phyloP scores from a whole-genome alignment of 1,284 basidiomycete species.

The Spongiforma sp. region DNA sequence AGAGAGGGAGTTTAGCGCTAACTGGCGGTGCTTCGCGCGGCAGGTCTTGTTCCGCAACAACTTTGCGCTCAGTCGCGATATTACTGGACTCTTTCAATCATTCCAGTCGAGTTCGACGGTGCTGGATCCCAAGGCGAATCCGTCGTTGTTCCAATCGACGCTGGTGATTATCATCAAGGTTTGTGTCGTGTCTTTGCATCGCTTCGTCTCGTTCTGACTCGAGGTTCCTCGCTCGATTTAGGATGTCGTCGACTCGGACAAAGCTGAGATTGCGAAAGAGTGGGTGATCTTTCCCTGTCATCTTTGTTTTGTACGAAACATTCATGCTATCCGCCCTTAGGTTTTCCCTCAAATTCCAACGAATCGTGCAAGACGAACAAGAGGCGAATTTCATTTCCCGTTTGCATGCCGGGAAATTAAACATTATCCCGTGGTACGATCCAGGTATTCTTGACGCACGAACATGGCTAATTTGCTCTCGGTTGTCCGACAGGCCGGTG shows the following conservation, averaged over 20 bases:
- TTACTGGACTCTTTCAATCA: constrained; percentile 63
- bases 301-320: background rate
- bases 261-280: constrained; percentile 59
- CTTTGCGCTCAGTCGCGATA: constrained; percentile 62
- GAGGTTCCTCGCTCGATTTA: no score
- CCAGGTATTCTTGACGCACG: no score
- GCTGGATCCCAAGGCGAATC: constrained; percentile 61
- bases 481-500: constrained; percentile 48
- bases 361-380: constrained; percentile 62
- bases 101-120: constrained; percentile 66
- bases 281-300: constrained; percentile 30
- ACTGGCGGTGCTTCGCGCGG: no score
- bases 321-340: no score
- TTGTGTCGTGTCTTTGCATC: no score
- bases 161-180: constrained; percentile 69
- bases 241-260: constrained; percentile 65
- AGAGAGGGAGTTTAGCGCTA: no score
- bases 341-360: constrained; percentile 57
- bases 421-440: constrained; percentile 55
- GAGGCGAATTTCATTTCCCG: constrained; percentile 64
- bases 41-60: constrained; percentile 70
- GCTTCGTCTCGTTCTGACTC: no score
- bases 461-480: background rate
- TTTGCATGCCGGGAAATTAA: constrained; percentile 55
- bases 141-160: constrained; percentile 60